Evolutionary conservation across 768 basidiomycete genomes (phyloP).

Genomic region (Pulveroboletus sp.): DNA sequence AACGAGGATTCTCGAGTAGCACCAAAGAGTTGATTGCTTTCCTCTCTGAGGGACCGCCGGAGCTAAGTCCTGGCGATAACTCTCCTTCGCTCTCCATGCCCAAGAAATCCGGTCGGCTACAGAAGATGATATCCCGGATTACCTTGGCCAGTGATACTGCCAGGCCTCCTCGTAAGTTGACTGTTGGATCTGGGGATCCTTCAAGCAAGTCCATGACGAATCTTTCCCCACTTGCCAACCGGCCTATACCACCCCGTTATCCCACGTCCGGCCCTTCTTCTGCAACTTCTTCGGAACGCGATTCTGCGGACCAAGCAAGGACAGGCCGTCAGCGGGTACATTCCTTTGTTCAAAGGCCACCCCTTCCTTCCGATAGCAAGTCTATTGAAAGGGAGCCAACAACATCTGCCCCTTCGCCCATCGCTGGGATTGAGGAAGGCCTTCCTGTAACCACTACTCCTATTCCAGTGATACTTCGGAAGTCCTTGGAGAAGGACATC

Average conservation of each 20-base stretch:
- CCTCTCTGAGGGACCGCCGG: slow-evolving; percentile 56
- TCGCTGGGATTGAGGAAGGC: slow-evolving; percentile 5
- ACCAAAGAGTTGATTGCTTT: slow-evolving; percentile 56
- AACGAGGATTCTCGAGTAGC: slow-evolving; percentile 39
- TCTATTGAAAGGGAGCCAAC: slow-evolving; percentile 10
- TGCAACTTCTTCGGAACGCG: slow-evolving; percentile 37
- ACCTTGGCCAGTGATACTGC: slow-evolving; percentile 42
- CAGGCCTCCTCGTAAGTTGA: slow-evolving; percentile 34
- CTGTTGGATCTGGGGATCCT: slow-evolving; percentile 18
- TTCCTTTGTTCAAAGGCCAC: slow-evolving; percentile 22
- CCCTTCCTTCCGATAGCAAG: slow-evolving; percentile 17
- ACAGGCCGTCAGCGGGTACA: slow-evolving; percentile 27
- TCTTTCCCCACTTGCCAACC: slow-evolving; percentile 52
- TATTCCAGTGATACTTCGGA: slow-evolving; percentile 6
- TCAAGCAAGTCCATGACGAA: slow-evolving; percentile 37
- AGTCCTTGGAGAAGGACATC: slow-evolving; percentile 3
- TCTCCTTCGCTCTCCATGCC: slow-evolving; percentile 37
- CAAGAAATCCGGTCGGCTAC: slow-evolving; percentile 61
- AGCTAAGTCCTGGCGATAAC: slow-evolving; percentile 38
- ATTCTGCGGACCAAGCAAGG: slow-evolving; percentile 17
- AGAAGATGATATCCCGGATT: slow-evolving; percentile 81
- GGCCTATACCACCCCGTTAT: slow-evolving; percentile 60
- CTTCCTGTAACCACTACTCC: background rate
- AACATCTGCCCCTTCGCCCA: slow-evolving; percentile 5
- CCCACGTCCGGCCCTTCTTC: slow-evolving; percentile 45